Percentiles rank a stretch among this genome's conserved stretches.
phyloP scores from a whole-genome alignment of 108 stramenopile genomes.

The Aurantiochytrium sp. region DNA sequence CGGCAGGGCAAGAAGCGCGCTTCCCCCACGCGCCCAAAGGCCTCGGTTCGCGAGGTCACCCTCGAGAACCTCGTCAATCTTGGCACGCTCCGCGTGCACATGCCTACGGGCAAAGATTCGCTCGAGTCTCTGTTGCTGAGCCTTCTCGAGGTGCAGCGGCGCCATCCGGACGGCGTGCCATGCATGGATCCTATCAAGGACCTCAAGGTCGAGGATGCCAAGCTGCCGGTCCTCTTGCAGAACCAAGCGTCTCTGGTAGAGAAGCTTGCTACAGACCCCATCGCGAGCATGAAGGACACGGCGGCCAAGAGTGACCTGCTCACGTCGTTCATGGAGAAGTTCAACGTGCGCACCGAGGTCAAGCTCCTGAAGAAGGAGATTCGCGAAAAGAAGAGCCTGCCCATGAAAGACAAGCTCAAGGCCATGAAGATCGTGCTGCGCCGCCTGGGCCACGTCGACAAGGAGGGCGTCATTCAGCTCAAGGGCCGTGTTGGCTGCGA shows the following conservation, averaged over 20 bases:
- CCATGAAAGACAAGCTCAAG: slow-evolving; percentile 88
- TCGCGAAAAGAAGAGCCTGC: slow-evolving; percentile 67
- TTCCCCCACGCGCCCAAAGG: neutral
- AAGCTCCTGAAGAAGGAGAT: slow-evolving; percentile 32
- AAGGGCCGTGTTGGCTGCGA: slow-evolving; percentile 98
- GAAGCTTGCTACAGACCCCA: neutral
- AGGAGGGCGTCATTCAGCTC: slow-evolving; percentile 84
- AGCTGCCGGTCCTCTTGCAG: slow-evolving; percentile 42
- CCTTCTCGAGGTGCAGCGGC: slow-evolving; percentile 70
- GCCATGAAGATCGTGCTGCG: slow-evolving; percentile 90
- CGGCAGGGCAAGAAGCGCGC: slow-evolving; percentile 30
- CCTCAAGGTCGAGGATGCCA: slow-evolving; percentile 68
- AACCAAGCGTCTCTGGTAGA: neutral
- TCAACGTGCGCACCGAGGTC: neutral
- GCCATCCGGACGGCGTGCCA: slow-evolving; percentile 70
- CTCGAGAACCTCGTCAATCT: slow-evolving; percentile 70
- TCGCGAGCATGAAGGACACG: neutral
- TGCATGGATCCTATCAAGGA: slow-evolving; percentile 84
- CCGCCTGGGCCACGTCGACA: slow-evolving; percentile 85
- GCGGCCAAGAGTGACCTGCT: neutral
- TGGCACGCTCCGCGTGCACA: slow-evolving; percentile 72
- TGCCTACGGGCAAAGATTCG: slow-evolving; percentile 60
- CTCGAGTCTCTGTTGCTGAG: slow-evolving; percentile 62
- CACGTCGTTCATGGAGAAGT: neutral
- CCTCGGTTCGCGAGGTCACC: slow-evolving; percentile 63